Conservation (phyloP, 176 grass and related monocot species). For the Zea mays region Zm-B73-REFERENCE-NAM-5.0 NC_050101.1:120707501-120708000, state of each 20-base stretch:
- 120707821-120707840: constrained; percentile 61
- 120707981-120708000: constrained; percentile 89
- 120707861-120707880: constrained; percentile 51
- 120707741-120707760: background rate
- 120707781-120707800: constrained; percentile 92
- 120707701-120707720: background rate
- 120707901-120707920: constrained; percentile 53
- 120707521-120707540: background rate
- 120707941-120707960: constrained; percentile 66
- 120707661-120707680: constrained; percentile 85
- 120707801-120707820: constrained; percentile 60
- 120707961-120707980: constrained; percentile 68
- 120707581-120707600: constrained; percentile 56
- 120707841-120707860: constrained; percentile 60
- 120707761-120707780: constrained; percentile 38
- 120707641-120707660: constrained; percentile 66
- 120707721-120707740: background rate
- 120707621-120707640: constrained; percentile 61
- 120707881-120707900: constrained; percentile 74
- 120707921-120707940: constrained; percentile 42
- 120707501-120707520: constrained; percentile 97
- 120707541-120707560: no score
- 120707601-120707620: constrained; percentile 66
- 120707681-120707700: constrained; percentile 79
- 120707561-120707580: background rate